Conservation (phyloP, 1,284 basidiomycete species). For the Tremellales sp. region DNA sequence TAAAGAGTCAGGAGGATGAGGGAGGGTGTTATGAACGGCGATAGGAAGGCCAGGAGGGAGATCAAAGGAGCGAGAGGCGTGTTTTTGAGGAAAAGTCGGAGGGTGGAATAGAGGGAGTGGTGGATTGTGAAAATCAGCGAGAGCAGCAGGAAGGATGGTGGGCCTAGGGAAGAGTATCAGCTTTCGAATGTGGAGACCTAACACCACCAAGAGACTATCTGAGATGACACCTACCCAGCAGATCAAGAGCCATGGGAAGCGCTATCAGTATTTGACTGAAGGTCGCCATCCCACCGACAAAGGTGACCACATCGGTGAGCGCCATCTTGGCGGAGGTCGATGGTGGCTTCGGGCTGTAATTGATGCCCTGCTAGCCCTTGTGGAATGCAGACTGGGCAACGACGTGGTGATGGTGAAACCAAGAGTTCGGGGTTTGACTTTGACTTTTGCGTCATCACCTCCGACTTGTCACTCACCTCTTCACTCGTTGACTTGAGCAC, state of each 20-base stretch:
- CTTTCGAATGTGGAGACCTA: neutral
- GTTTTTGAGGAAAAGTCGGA: constrained; percentile 44
- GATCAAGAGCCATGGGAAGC: constrained; percentile 43
- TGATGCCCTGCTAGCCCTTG: too few relatives aligned
- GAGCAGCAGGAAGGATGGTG: constrained; percentile 48
- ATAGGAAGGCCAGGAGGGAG: constrained; percentile 41
- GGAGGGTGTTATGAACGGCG: constrained; percentile 38
- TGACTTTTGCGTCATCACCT: too few relatives aligned
- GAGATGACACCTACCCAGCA: constrained; percentile 34
- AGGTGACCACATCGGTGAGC: too few relatives aligned
- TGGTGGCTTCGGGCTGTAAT: too few relatives aligned
- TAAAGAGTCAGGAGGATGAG: constrained; percentile 36
- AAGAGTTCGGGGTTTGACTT: too few relatives aligned
- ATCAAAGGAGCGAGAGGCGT: constrained; percentile 43
- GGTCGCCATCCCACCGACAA: constrained; percentile 41
- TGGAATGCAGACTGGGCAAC: too few relatives aligned
- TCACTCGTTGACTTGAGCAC: too few relatives aligned
- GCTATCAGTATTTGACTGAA: constrained; percentile 44
- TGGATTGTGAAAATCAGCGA: constrained; percentile 47
- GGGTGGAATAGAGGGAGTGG: constrained; percentile 46
- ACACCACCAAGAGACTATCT: neutral
- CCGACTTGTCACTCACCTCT: too few relatives aligned
- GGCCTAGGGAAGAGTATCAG: constrained; percentile 25
- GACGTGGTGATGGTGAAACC: too few relatives aligned
- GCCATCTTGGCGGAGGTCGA: too few relatives aligned